Percentiles rank a stretch among this genome's conserved stretches.
phyloP scores from a whole-genome alignment of 129 eudicot species.

The carrot (Daucus carota) region DH1_v3.0 NC_030384.2:41006001-41006500 shows the following conservation, averaged over 20 bases:
- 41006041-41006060: slow-evolving; percentile 54
- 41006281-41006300: slow-evolving; percentile 48
- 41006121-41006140: slow-evolving; percentile 23
- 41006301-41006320: slow-evolving; percentile 36
- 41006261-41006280: slow-evolving; percentile 48
- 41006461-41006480: slow-evolving; percentile 50
- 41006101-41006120: slow-evolving; percentile 9
- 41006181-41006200: slow-evolving; percentile 52
- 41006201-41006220: slow-evolving; percentile 32
- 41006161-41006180: slow-evolving; percentile 59
- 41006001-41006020: slow-evolving; percentile 30
- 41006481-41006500: slow-evolving; percentile 59
- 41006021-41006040: slow-evolving; percentile 41
- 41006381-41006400: slow-evolving; percentile 20
- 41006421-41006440: slow-evolving; percentile 28
- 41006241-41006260: slow-evolving; percentile 18
- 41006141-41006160: slow-evolving; percentile 38
- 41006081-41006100: slow-evolving; percentile 47
- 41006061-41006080: slow-evolving; percentile 38
- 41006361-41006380: slow-evolving; percentile 40
- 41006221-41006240: slow-evolving; percentile 36
- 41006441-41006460: slow-evolving; percentile 33
- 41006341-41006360: slow-evolving; percentile 53
- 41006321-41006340: slow-evolving; percentile 26
- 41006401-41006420: slow-evolving; percentile 26